phyloP scores from a whole-genome alignment of 495 filamentous ascomycete genomes.

The Bryoglossum gracile region DNA sequence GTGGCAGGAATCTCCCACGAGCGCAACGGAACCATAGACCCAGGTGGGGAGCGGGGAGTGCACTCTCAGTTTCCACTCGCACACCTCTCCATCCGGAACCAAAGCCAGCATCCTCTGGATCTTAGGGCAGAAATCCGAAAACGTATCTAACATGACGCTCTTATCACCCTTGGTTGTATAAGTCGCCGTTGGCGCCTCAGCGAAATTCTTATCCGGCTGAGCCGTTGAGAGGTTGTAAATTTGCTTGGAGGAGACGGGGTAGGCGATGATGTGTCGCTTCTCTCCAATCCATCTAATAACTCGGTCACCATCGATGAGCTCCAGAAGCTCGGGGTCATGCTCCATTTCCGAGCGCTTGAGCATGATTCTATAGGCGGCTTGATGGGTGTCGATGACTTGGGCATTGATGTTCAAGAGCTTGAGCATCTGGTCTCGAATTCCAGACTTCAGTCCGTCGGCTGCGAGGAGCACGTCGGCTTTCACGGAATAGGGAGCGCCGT shows the following conservation, averaged over 20 bases:
- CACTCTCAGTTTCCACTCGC: constrained; percentile 71
- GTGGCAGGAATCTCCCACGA: constrained; percentile 75
- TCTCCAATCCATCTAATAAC: constrained; percentile 75
- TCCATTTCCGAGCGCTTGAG: constrained; percentile 60
- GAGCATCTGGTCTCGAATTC: constrained; percentile 56
- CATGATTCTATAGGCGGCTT: constrained; percentile 85
- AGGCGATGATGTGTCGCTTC: constrained; percentile 76
- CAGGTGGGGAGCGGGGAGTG: constrained; percentile 65
- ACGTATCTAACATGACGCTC: constrained; percentile 57
- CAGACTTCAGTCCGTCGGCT: constrained; percentile 67
- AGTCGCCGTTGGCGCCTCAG: constrained; percentile 61
- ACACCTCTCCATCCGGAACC: constrained; percentile 75
- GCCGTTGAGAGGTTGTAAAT: constrained; percentile 75
- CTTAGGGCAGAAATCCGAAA: constrained; percentile 62
- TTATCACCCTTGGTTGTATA: constrained; percentile 73
- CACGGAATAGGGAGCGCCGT: constrained; percentile 47
- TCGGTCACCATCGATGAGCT: constrained; percentile 56
- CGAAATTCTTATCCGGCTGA: constrained; percentile 69
- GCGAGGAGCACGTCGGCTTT: constrained; percentile 64
- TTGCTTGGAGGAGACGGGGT: constrained; percentile 63
- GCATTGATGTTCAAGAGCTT: constrained; percentile 43
- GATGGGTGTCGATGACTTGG: constrained; percentile 61
- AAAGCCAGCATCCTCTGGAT: constrained; percentile 66
- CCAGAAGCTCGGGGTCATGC: constrained; percentile 56
- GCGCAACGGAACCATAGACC: constrained; percentile 57